Evolutionary conservation across 306 rosid species (phyloP).

Genomic region (Myrica gale): DNA sequence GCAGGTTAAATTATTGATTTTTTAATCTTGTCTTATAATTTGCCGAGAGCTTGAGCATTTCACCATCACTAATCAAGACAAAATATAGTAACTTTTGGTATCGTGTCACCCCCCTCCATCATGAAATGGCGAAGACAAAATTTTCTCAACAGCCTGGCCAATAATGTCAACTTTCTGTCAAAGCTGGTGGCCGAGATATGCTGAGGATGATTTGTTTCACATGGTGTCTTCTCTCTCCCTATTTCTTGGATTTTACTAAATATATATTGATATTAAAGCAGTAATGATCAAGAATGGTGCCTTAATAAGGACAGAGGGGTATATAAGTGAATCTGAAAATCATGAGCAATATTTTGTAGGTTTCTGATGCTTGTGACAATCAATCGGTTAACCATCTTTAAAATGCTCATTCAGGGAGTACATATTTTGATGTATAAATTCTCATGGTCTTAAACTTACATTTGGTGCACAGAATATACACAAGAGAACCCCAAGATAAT

Average conservation of each 20-base stretch:
- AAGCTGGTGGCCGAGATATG: background rate
- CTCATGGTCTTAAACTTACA: slow-evolving; percentile 21
- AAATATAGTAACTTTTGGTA: background rate
- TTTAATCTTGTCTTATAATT: slow-evolving; percentile 10
- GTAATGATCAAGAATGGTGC: slow-evolving; percentile 12
- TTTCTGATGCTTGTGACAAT: slow-evolving; percentile 15
- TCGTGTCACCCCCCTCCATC: background rate
- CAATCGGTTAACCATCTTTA: slow-evolving; percentile 13
- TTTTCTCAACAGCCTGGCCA: background rate
- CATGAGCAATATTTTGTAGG: slow-evolving; percentile 3
- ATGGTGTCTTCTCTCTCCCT: background rate
- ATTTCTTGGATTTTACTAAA: slow-evolving; percentile 6
- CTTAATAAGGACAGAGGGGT: slow-evolving; percentile 15
- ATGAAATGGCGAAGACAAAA: background rate
- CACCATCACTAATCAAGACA: background rate
- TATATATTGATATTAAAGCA: slow-evolving; percentile 10
- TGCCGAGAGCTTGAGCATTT: background rate
- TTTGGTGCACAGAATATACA: slow-evolving; percentile 66
- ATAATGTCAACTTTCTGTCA: background rate
- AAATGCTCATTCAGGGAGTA: slow-evolving; percentile 14
- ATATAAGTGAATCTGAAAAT: slow-evolving; percentile 3
- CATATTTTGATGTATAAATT: slow-evolving; percentile 10
- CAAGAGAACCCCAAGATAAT: slow-evolving; percentile 88
- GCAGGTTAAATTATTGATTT: background rate
- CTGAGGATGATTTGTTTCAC: background rate